Evolutionary conservation across 441 rosid species (phyloP).

Genomic region (Brassica hybrid): DNA sequence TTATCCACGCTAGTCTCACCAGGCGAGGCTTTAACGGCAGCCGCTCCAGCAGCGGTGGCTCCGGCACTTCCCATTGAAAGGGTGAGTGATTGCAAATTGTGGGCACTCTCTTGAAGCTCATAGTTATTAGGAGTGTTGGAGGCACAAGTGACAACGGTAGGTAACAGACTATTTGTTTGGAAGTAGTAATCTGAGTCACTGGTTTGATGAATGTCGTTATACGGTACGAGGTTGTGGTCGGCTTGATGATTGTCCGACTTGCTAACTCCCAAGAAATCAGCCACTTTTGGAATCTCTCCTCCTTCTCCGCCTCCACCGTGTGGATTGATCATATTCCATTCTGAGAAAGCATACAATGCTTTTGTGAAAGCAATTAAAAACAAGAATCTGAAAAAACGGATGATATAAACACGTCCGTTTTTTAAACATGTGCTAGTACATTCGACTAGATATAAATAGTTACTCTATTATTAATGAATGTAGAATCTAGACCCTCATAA

Average conservation of each 20-base stretch:
- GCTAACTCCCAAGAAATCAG: constrained; percentile 93
- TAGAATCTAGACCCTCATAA: too few relatives aligned
- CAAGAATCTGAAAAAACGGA: neutral
- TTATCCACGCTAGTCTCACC: constrained; percentile 64
- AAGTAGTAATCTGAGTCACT: constrained; percentile 66
- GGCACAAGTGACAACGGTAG: constrained; percentile 54
- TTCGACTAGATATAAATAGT: neutral
- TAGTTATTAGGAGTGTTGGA: constrained; percentile 48
- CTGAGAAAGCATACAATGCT: constrained; percentile 16
- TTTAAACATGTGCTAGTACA: neutral
- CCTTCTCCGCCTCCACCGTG: constrained; percentile 43
- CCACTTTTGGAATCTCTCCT: constrained; percentile 84
- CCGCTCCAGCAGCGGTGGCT: constrained; percentile 10
- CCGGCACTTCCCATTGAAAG: constrained; percentile 81
- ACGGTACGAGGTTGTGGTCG: constrained; percentile 59
- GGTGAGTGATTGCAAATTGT: constrained; percentile 76
- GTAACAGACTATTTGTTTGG: constrained; percentile 46
- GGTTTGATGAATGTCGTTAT: constrained; percentile 62
- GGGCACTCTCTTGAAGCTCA: constrained; percentile 70
- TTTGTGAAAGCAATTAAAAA: neutral
- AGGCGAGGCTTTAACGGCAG: constrained; percentile 48
- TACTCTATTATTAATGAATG: neutral
- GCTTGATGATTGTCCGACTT: constrained; percentile 64
- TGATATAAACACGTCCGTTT: constrained; percentile 12
- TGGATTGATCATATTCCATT: constrained; percentile 44